A percentile compares a stretch with the other conserved stretches of the same genome.
These are phyloP conservation scores for Trichophyton simii DNA, from an alignment of 2,329 filamentous ascomycete species.

Conservation along the genomic window DNA sequence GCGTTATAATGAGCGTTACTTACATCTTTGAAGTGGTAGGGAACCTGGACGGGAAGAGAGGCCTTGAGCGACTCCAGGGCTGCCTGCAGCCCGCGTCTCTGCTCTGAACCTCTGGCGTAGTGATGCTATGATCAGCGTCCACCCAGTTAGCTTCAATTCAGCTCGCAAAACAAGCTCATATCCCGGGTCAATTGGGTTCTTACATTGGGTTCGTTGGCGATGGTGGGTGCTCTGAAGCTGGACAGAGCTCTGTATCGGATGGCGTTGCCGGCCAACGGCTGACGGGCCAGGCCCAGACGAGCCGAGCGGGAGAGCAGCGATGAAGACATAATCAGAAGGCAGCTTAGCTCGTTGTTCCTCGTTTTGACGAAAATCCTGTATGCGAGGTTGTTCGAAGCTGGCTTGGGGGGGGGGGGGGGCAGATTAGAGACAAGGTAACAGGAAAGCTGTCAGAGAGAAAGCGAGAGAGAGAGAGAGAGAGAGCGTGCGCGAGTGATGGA, in stretches of 20 bases:
- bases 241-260: neutral
- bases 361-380: too few relatives aligned
- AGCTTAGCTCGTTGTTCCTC: too few relatives aligned
- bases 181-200: neutral
- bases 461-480: too few relatives aligned
- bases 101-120: conserved; percentile 8
- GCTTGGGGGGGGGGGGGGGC: too few relatives aligned
- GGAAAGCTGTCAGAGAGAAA: too few relatives aligned
- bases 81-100: conserved; percentile 7
- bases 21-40: conserved; percentile 3
- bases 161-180: neutral
- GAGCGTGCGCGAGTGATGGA: too few relatives aligned
- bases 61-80: conserved; percentile 7
- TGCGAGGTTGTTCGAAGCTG: too few relatives aligned
- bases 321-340: neutral
- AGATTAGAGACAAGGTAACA: too few relatives aligned
- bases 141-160: neutral
- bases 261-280: neutral
- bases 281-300: neutral
- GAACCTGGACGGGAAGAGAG: conserved; percentile 8
- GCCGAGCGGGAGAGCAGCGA: neutral
- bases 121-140: conserved; percentile 2
- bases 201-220: conserved; percentile 10
- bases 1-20: neutral
- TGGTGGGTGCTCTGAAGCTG: conserved; percentile 9